phyloP scores from a whole-genome alignment of 2,329 filamentous ascomycete genomes.

The Sphaerulina populicola region DNA sequence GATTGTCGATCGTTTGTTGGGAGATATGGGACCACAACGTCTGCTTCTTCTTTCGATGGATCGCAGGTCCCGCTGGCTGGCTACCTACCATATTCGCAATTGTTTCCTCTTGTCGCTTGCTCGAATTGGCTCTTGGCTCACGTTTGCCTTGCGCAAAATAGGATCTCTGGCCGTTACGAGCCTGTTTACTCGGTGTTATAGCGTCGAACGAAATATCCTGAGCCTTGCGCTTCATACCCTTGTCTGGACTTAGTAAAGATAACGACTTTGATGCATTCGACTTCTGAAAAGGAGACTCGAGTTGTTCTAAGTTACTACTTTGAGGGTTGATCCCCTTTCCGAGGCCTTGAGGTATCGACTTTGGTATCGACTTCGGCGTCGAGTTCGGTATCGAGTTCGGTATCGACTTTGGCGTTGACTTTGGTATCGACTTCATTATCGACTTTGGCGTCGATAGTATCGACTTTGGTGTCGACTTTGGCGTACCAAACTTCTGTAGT shows the following conservation, averaged over 20 bases:
- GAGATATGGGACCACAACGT: not conserved
- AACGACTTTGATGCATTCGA: not conserved
- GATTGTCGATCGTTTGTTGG: not conserved
- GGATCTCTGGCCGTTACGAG: too few relatives aligned
- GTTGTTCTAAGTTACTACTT: not conserved
- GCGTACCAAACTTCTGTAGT: not conserved
- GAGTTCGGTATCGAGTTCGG: too few relatives aligned
- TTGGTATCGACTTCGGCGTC: not conserved
- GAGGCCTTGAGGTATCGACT: not conserved
- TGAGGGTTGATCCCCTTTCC: not conserved
- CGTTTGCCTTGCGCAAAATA: not conserved
- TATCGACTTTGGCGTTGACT: too few relatives aligned
- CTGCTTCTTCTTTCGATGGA: not conserved
- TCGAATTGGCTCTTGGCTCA: not conserved
- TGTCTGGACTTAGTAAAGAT: not conserved
- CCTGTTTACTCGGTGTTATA: not conserved
- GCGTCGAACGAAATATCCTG: not conserved
- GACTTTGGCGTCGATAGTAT: too few relatives aligned
- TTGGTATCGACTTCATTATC: not conserved
- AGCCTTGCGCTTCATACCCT: not conserved
- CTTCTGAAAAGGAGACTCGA: not conserved
- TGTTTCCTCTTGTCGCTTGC: not conserved
- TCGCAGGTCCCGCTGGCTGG: not conserved
- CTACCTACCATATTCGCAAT: not conserved
- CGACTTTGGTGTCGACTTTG: not conserved